Base-by-base conservation (phyloP, 345 rosid species). In the Aquilaria malaccensis region DNA sequence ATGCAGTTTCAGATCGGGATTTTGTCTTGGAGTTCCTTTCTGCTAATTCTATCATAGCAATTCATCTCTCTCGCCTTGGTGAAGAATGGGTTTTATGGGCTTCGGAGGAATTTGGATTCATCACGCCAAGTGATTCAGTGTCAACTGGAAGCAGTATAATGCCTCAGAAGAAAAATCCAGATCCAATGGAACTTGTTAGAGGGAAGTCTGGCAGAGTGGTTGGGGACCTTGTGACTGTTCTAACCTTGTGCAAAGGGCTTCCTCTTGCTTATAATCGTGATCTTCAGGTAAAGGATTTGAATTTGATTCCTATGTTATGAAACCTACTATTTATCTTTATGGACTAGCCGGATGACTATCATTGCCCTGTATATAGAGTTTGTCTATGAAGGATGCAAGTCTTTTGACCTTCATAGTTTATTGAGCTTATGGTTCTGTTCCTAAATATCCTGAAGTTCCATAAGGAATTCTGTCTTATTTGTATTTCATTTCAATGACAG, bases 61-160 rank as follows among this genome's bases (percentile, higher is more conserved):
- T 86, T 69, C 97, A 90, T 77, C 88, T 94, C 33, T 94, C 97
- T 43, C 91, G 97, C 14, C 81, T 94, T 56, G 99, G 99, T 59
- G 99, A 94, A 73, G 97, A 94, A 46, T 94, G 96, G 95, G 99
- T 94, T 64, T 72, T 94, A 46, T 94, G 97, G 99, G 99, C 99
- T 10, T 88, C 97, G 0, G 99, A 90, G 73, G 99, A 90, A 76
- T 94, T 90, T 61, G 97, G 95, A 56, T 94, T 88, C 67, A 71
- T 94, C 66, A 88, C 77, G 6, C 96, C 95, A 54, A 94, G 95
- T 50, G 97, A 94, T 73, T 73, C 91, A 6, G 95, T 90, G 59
- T 94, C 97, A 43, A 86, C 97, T 2, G 96, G 99, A 70, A 90
- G 99, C 55, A 94, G 97, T 73, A 94, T 94, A 75, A 94, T 94